Base-by-base conservation (phyloP, 371 early-diverging fungal genomes). In the Globomyces sp. region DNA sequence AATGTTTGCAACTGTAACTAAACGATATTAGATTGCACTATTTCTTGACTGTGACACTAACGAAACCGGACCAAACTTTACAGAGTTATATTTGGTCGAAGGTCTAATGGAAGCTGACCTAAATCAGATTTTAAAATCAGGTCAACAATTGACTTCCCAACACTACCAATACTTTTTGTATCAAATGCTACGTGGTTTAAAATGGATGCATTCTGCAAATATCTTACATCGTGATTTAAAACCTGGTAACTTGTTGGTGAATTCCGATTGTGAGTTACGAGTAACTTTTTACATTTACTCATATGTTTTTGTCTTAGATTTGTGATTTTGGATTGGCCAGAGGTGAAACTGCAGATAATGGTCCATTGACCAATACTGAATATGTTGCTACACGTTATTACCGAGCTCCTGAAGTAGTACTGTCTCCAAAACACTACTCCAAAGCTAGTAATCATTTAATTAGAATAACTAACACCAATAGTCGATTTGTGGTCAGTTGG, bases 401-500 rank as follows among this genome's bases (percentile, higher is more conserved):
- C 76, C 92, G 99, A 71, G 93, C 99, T 3, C 99, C 99, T 13
- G 99, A 99, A 74, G 91, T 99, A 68, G 95, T 99, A 85, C 78
- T 99, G 61, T 97, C 98, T 3, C 95, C 94, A 72, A 93, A 93
- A 71, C 75, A 76, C 67, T 99, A 99, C 79, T 91, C 91, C 64
- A 92, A 93, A 57, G 93, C 92, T 45, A 88, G 90, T 84, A 89
- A 75, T 73, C 48, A 13, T 53, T 57, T 57, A 9, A 36, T 43
- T 60, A 10, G 42, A 1, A 24, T 24, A 37, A 6, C 39, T 39
- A 9, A 10, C 37, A 5, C 9, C 40, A 34, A 42, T 62, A 86
- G 92, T 99, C 34, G 99, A 99, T 79, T 90, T 99, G 55, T 99
- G 99, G 99, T 94, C 94, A 74, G 86, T 96, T 11, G 99, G 99